These are phyloP conservation scores for Fusarium tricinctum DNA, from an alignment of 2,329 filamentous ascomycete species.

Conservation along the genomic window DNA sequence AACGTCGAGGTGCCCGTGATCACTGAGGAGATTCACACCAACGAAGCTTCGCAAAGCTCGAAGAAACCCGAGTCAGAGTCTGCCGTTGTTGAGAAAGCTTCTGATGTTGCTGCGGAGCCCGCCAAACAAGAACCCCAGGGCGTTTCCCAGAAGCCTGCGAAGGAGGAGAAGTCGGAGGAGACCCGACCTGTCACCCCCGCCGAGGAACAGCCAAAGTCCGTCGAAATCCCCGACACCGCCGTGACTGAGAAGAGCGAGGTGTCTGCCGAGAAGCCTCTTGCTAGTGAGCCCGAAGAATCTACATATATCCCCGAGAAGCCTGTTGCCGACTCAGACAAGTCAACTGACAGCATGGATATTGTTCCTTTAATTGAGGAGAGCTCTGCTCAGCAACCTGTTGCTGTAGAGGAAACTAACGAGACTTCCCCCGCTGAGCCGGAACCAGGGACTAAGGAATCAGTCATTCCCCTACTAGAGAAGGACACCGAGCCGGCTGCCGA, in stretches of 20 bases:
- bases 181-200: slow-evolving; percentile 8
- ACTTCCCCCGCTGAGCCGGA: slow-evolving; percentile 13
- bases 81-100: slow-evolving; percentile 22
- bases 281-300: slow-evolving; percentile 16
- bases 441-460: slow-evolving; percentile 11
- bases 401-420: slow-evolving; percentile 26
- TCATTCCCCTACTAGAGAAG: slow-evolving; percentile 35
- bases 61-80: slow-evolving; percentile 18
- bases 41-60: not conserved
- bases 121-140: slow-evolving; percentile 21
- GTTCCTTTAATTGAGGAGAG: slow-evolving; percentile 33
- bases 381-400: slow-evolving; percentile 21
- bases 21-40: slow-evolving; percentile 7
- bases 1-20: slow-evolving; percentile 14
- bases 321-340: slow-evolving; percentile 16
- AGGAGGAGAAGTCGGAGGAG: slow-evolving; percentile 12
- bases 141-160: slow-evolving; percentile 12
- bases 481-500: slow-evolving; percentile 15
- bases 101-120: slow-evolving; percentile 35
- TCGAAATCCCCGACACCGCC: slow-evolving; percentile 14
- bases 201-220: slow-evolving; percentile 10
- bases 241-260: slow-evolving; percentile 28
- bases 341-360: slow-evolving; percentile 14
- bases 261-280: slow-evolving; percentile 6
- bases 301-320: not conserved